Base-by-base conservation (phyloP, 2,329 filamentous ascomycete genomes). In the Balansia obtecta region DNA sequence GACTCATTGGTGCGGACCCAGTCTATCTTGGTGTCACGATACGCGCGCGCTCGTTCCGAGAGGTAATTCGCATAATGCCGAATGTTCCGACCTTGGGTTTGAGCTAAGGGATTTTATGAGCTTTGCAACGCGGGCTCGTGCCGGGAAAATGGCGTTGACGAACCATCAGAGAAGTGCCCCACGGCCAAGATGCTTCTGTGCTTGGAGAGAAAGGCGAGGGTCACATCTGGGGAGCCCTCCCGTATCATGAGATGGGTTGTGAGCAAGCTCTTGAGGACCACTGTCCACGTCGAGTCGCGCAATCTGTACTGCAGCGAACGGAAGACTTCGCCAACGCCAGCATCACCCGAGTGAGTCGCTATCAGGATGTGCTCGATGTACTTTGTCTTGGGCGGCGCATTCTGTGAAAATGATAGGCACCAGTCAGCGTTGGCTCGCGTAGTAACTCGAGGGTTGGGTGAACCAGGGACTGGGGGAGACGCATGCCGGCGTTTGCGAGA, bases 341-440 rank as follows among this genome's bases (percentile, higher is more conserved):
- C 86, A 70, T 98, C 93, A 59, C 90, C 93, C 20, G 89, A 85
- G 70, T 96, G 88, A 38, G 93, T 98, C 55, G 93, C 91, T 58
- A 96, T 79, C 51, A 98, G 79, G 64, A 98, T 96, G 65, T 96
- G 89, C 68, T 98, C 93, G 73, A 98, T 94, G 73, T 97, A 98
- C 71, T 98, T 98, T 51, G 91, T 93, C 73, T 98, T 98, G 48
- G 93, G 93, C 55, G 93, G 88, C 58, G 93, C 93, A 70, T 90
- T 86, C 88, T 94, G 45, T 8, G 43, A n/a, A 15, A 42, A 18
- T 2, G n/a, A 45, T 44, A 16, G 39, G 46, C 10, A 43, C 33
- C 13, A 30, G 15, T 32, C 30, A 45, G 44, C 46, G 40, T 16
- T 16, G 42, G 47, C 16, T 49, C 32, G 32, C 15, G 39, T 18